These are phyloP conservation scores for Zygosaccharomyces sapae DNA, from an alignment of 1,139 yeast species.

Conservation along the genomic window DNA sequence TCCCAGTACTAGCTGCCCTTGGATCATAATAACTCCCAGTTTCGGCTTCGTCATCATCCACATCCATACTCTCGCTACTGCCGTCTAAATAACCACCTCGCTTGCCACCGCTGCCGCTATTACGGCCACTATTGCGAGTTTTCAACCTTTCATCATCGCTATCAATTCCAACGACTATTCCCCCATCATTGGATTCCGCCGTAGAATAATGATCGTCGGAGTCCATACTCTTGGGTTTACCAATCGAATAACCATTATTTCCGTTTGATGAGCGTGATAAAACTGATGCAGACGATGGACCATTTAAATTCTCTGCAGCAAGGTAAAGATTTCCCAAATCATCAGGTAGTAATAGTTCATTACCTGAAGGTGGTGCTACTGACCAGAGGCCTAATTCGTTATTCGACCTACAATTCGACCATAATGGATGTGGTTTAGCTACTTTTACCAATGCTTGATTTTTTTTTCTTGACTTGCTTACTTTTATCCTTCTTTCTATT, in stretches of 20 bases:
- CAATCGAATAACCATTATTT: neutral
- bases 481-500: conserved; percentile 6
- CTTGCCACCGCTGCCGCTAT: no score
- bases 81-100: neutral
- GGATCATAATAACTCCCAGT: neutral
- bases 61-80: neutral
- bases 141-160: conserved; percentile 3
- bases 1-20: neutral
- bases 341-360: conserved; percentile 15
- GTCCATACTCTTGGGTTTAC: conserved; percentile 5
- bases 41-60: neutral
- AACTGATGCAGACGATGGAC: conserved; percentile 4
- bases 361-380: conserved; percentile 12
- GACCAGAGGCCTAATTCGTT: conserved; percentile 10
- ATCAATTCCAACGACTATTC: neutral
- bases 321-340: conserved; percentile 20
- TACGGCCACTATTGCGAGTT: no score
- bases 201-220: conserved; percentile 3
- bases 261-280: neutral
- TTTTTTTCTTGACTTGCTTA: conserved; percentile 4
- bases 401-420: conserved; percentile 6
- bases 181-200: conserved; percentile 1
- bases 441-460: neutral
- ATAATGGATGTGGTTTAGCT: conserved; percentile 3
- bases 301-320: conserved; percentile 17